These are phyloP conservation scores for Eutypa lata DNA, from an alignment of 2,329 filamentous ascomycete species.

Conservation along the genomic window DNA sequence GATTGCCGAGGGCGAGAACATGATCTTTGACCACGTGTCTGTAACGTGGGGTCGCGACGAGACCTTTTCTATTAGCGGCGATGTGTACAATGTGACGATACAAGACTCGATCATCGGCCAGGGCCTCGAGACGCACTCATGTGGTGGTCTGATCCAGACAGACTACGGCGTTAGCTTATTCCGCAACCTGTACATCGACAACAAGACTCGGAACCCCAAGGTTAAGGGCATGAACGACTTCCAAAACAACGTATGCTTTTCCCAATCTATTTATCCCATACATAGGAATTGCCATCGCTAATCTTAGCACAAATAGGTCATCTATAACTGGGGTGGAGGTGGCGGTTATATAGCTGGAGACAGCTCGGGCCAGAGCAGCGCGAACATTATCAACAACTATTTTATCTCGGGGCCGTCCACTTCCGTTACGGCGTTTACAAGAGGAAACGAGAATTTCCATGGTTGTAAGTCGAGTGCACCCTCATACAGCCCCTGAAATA, in stretches of 20 bases:
- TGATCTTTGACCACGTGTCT: conserved; percentile 56
- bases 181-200: conserved; percentile 54
- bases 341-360: conserved; percentile 55
- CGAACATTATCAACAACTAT: conserved; percentile 55
- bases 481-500: no score
- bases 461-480: conserved; percentile 32
- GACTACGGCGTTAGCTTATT: conserved; percentile 48
- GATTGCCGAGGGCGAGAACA: conserved; percentile 49
- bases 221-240: conserved; percentile 56
- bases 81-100: conserved; percentile 46
- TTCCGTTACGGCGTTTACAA: conserved; percentile 46
- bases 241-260: conserved; percentile 34
- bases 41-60: conserved; percentile 55
- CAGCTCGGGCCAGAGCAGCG: conserved; percentile 42
- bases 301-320: conserved; percentile 40
- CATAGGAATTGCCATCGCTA: not conserved
- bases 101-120: conserved; percentile 53
- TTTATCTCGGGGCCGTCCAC: conserved; percentile 54
- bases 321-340: conserved; percentile 55
- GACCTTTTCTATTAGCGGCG: conserved; percentile 50
- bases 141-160: conserved; percentile 49
- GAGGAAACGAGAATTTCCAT: conserved; percentile 53
- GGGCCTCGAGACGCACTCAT: conserved; percentile 51
- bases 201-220: conserved; percentile 55
- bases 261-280: not conserved